A percentile compares a stretch with the other conserved stretches of the same genome.
Evolutionary conservation across 305 asterid genomes (phyloP).

Genomic region (Fraxinus paxiana): DNA sequence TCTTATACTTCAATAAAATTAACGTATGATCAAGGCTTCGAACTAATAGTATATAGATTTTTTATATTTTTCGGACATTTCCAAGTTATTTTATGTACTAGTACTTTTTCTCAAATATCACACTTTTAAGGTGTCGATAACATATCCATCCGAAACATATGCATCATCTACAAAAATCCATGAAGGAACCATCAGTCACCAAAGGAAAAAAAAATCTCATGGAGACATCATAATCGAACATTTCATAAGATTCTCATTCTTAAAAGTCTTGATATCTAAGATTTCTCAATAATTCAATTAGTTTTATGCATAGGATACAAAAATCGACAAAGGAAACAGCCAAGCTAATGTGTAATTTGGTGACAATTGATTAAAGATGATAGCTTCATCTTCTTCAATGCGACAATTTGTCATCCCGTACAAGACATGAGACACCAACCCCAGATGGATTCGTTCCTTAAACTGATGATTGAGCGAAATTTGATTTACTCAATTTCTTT

Average conservation of each 20-base stretch:
- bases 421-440: not conserved
- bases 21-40: not conserved
- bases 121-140: too few species aligned
- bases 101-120: too few species aligned
- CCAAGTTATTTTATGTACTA: not conserved
- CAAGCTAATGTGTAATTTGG: conserved; percentile 15
- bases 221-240: not conserved
- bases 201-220: too few species aligned
- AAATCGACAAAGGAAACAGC: not conserved
- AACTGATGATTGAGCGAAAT: conserved; percentile 2
- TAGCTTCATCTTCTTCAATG: conserved; percentile 15
- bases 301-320: not conserved
- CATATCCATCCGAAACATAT: not conserved
- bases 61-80: not conserved
- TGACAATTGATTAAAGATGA: conserved; percentile 14
- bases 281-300: not conserved
- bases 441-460: not conserved
- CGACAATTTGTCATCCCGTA: conserved; percentile 12
- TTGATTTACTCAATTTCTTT: conserved; percentile 31
- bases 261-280: not conserved
- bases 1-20: not conserved
- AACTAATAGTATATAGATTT: not conserved
- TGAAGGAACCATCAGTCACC: not conserved
- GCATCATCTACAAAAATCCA: not conserved
- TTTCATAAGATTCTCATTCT: not conserved